Base-by-base conservation (phyloP, 164 flowering plant genomes). In the Houttuynia cordata region DNA sequence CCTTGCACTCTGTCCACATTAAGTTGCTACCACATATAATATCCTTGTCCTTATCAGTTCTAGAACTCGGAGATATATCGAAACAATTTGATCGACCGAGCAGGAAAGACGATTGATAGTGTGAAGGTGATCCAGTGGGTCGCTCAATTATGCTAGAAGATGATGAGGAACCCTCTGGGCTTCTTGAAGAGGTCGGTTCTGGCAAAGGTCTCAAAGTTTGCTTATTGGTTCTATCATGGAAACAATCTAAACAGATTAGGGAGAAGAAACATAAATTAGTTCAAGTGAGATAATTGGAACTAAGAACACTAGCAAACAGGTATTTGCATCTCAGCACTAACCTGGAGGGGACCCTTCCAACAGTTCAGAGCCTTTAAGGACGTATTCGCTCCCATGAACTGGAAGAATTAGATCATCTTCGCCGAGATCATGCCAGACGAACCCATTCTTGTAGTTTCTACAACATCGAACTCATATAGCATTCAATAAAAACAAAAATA, bases 301-400 rank as follows among this genome's bases (percentile, higher is more conserved):
- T 18, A 7, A 10, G 10, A 40, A 20, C 22, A 41, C 4, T 40
- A 18, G 3, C 15, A n/a, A 18, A 24, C 20, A 18, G 37, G n/a
- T 34, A 13, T 58, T 34, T 40, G n/a, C 19, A 39, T 10, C 4
- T 34, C 0, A 23, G 7, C 23, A 17, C 51, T 63, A 69, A 87
- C 94, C 91, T 64, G 94, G 78, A 65, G 74, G 79, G 42, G 82
- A 72, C 19, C 84, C 95, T 59, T 88, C 93, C 57, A 88, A 75
- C 51, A 94, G 78, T 75, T 94, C 97, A 8, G 99, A 91, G 59
- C 99, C 99, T 70, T 94, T 94, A 52, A 94, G 93, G 62, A 91
- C 85, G 59, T 88, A 88, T 64, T 94, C 96, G 74, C 78, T 83
- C 51, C 96, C 96, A 70, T 82, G 81, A 60, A 87, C 81, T 34